Conservation (phyloP, 306 rosid genomes). For the Macrotyloma uniflorum region DNA sequence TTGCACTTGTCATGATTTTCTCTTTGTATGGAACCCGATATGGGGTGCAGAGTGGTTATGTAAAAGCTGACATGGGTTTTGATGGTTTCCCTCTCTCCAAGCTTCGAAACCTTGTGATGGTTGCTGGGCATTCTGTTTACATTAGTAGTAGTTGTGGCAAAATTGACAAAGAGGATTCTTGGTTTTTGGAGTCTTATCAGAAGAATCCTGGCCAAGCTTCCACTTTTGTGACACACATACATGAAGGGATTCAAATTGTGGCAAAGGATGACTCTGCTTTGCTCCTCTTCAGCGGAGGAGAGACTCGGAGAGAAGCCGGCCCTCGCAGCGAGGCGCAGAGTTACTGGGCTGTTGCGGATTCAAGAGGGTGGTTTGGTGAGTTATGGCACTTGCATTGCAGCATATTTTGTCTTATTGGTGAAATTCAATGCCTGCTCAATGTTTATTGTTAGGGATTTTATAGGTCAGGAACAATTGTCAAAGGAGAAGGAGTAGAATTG, state of each 20-base stretch:
- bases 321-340: constrained; percentile 98
- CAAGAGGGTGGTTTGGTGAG: constrained; percentile 90
- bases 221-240: constrained; percentile 75
- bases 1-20: constrained; percentile 55
- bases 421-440: not conserved
- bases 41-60: constrained; percentile 33
- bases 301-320: constrained; percentile 85
- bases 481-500: not conserved
- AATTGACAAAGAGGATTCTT: constrained; percentile 84
- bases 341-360: constrained; percentile 92
- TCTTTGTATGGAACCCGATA: constrained; percentile 55
- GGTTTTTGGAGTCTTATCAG: constrained; percentile 95
- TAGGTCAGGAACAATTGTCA: not conserved
- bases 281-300: constrained; percentile 96
- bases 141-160: constrained; percentile 79
- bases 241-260: constrained; percentile 61
- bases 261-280: constrained; percentile 66
- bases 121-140: constrained; percentile 93
- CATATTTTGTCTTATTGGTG: not conserved
- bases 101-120: constrained; percentile 86
- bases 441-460: constrained; percentile 2
- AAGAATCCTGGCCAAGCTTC: constrained; percentile 89
- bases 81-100: constrained; percentile 61
- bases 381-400: not conserved
- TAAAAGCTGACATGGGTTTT: constrained; percentile 33